Evolutionary conservation across 305 asterid species (phyloP), one percentile per base, ranked within the genome.

Genomic region (Euphrasia arctica): DNA sequence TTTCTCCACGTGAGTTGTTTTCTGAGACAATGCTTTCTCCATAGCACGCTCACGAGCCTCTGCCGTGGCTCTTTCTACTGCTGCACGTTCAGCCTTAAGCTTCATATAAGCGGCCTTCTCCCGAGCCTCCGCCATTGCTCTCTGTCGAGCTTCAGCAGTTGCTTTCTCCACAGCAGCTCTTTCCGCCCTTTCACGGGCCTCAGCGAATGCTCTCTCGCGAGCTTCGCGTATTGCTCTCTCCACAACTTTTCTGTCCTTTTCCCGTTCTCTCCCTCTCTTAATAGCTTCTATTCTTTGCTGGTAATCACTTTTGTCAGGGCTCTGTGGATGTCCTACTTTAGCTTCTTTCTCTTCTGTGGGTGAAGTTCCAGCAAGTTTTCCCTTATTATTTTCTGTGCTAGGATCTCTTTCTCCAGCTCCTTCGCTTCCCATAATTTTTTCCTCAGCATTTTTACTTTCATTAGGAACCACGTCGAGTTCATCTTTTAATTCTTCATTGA

Each of bases 1-100:
- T 55, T 75, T 72, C 66, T 83, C 91, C 9, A 64, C 62, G 27
- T 64, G 69, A 70, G 71, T 62, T 52, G 34, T 54, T 72, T 83
- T 92, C 66, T 74, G 94, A 62, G 98, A 85, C 78, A 79, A 63
- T 41, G 95, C 96, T 80, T 90, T 94, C 79, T 85, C 93, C 47
- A 87, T 79, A 66, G 97, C 98, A 68, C 98, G 96, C 72, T 79
- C 96, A 65, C 96, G 96, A 66, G 98, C 98, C 85, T 92, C 98
- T 60, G 86, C 74, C 47, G 96, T 90, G 66, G 94, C 97, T 70
- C 97, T 79, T 73, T 90, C 98, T 42, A 92, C 97, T 14, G 98
- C 98, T 61, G 98, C 96, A 65, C 97, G 95, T 75, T 91, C 98
- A 43, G 87, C 87, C 66, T 81, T 82, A 72, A 82, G 85, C 85